Base-by-base conservation (phyloP, 2,329 filamentous ascomycete species). In the Beauveria rudraprayagi region DNA sequence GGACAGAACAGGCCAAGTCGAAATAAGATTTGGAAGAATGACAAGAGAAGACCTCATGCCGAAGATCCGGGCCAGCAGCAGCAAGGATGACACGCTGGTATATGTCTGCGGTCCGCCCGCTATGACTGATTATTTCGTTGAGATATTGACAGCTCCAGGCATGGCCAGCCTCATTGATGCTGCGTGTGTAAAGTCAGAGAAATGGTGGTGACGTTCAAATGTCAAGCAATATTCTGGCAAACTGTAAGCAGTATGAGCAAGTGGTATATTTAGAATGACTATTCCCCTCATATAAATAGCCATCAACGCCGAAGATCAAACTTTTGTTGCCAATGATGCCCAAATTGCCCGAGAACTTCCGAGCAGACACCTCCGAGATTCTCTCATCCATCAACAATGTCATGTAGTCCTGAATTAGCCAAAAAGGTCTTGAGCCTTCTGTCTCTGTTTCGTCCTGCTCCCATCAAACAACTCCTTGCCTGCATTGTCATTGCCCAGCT, bases 391-490 rank as follows among this genome's bases (percentile, higher is more conserved):
- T 37, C n/a, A 4, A 8, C 30, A 44, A 28, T 17, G 17, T 3
- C 5, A 24, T 5, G 11, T 24, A 16, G 14, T 16, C 26, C 11
- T 22, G 10, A 34, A 26, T 51, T 40, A 56, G 47, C 60, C 72
- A 70, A 91, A 92, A 65, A 89, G 77, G 73, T 92, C 89, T 67
- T 90, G 87, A 0, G 89, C 89, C 69, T 79, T 85, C 67, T 87
- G 83, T 65, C 89, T 82, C 64, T 78, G 80, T 62, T 79, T 78
- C 16, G 82, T 79, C 64, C 85, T 78, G 2, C 46, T 22, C 34
- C 82, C 83, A 58, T 84, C 81, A 7, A 89, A 89, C 14, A 89
- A 71, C 68, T 90, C 87, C 73, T 88, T 89, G 53, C 82, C 83
- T 3, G 79, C 72, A 71, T 88, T 89, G 65, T 65, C 71, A 57